A percentile compares a stretch with the other conserved stretches of the same genome.
Evolutionary conservation across 257 asterid genomes (phyloP).

Genomic region (Primulina tabacum): DNA sequence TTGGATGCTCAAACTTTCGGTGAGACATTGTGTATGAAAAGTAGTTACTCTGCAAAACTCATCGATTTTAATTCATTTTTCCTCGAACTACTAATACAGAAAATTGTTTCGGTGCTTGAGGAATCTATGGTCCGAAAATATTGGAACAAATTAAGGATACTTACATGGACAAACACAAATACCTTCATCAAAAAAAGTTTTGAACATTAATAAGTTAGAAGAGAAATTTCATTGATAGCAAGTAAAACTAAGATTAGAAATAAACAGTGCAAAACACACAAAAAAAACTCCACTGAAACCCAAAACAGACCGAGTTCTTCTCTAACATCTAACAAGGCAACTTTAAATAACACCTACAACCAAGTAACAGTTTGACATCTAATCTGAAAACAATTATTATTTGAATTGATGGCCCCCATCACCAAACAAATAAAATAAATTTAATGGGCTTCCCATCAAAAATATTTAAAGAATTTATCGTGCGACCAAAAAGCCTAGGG

Average conservation of each 20-base stretch:
- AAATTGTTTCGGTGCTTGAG: background rate
- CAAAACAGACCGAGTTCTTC: too few species aligned
- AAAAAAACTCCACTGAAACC: too few species aligned
- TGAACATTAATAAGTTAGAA: background rate
- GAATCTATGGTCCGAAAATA: too few species aligned
- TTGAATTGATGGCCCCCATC: too few species aligned
- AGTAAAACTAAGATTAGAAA: background rate
- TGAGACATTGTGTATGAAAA: slow-evolving; percentile 55
- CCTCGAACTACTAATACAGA: background rate
- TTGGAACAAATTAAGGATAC: background rate
- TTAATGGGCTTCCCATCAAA: too few species aligned
- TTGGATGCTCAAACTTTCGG: slow-evolving; percentile 90
- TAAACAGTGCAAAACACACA: background rate
- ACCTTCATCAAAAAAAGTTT: background rate
- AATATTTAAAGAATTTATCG: too few species aligned
- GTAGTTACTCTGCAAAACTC: slow-evolving; percentile 41
- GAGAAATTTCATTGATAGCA: background rate
- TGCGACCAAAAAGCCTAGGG: too few species aligned
- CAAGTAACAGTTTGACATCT: too few species aligned
- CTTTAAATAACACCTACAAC: too few species aligned
- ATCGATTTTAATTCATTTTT: slow-evolving; percentile 13
- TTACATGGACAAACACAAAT: background rate
- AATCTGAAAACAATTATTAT: too few species aligned
- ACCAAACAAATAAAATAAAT: too few species aligned
- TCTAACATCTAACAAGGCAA: too few species aligned